Percentiles rank a stretch among this genome's conserved stretches.
phyloP scores from a whole-genome alignment of 1,139 yeast genomes.

The Arxiozyma bovina region DNA sequence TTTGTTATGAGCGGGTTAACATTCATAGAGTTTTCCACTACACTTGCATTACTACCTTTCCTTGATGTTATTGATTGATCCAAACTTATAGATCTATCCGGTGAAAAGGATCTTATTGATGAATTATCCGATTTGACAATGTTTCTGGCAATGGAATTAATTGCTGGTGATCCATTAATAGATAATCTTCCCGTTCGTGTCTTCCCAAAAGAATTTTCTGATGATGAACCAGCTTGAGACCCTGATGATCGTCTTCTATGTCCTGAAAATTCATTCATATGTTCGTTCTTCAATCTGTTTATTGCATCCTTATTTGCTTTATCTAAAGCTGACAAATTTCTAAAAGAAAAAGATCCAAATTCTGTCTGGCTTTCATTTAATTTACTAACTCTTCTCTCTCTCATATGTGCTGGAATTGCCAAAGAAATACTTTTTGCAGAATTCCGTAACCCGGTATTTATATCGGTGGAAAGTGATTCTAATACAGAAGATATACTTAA shows the following conservation, averaged over 20 bases:
- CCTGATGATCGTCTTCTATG: conserved; percentile 26
- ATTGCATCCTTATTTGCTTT: conserved; percentile 91
- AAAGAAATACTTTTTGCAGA: conserved; percentile 34
- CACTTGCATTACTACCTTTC: conserved; percentile 16
- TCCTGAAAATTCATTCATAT: conserved; percentile 39
- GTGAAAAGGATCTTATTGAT: conserved; percentile 22
- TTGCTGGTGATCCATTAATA: conserved; percentile 10
- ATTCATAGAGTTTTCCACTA: conserved; percentile 1
- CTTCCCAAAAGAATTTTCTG: conserved; percentile 23
- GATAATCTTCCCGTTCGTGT: conserved; percentile 9
- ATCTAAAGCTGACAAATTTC: conserved; percentile 83
- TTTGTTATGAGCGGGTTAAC: neutral
- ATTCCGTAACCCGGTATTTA: conserved; percentile 10
- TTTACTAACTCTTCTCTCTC: conserved; percentile 60
- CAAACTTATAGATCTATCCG: conserved; percentile 20
- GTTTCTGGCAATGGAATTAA: conserved; percentile 7
- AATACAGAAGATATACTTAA: conserved; percentile 28
- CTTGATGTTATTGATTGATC: conserved; percentile 15
- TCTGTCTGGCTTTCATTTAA: conserved; percentile 66
- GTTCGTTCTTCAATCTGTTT: conserved; percentile 76
- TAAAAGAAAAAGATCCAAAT: conserved; percentile 87
- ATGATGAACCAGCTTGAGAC: conserved; percentile 30
- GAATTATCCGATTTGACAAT: conserved; percentile 21
- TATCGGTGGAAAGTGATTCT: conserved; percentile 19
- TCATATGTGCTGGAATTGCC: conserved; percentile 47